Evolutionary conservation across 306 rosid species (phyloP).

Genomic region (Quercus cerris): DNA sequence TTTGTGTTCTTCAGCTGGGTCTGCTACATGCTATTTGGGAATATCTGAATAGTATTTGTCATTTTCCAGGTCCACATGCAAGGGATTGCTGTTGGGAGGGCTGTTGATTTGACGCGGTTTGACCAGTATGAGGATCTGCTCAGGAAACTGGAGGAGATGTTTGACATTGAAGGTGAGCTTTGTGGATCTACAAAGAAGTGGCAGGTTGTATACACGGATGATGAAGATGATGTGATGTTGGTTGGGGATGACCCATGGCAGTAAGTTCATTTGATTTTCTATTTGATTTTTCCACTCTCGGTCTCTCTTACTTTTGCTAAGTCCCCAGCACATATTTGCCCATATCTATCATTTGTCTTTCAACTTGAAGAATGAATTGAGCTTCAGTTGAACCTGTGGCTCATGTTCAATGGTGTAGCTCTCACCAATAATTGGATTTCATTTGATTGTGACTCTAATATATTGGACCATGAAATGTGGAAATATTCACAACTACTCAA

Average conservation of each 20-base stretch:
- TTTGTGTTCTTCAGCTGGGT: neutral
- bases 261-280: slow-evolving; percentile 51
- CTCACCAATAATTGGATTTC: neutral
- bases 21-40: neutral
- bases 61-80: slow-evolving; percentile 88
- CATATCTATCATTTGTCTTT: neutral
- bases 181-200: slow-evolving; percentile 70
- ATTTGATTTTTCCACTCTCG: neutral
- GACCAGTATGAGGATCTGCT: slow-evolving; percentile 76
- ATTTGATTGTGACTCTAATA: neutral
- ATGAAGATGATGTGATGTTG: slow-evolving; percentile 99
- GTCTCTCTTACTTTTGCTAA: neutral
- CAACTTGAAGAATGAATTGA: neutral
- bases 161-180: slow-evolving; percentile 84
- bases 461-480: neutral
- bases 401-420: neutral
- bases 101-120: slow-evolving; percentile 84
- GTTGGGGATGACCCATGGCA: slow-evolving; percentile 98
- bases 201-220: slow-evolving; percentile 93
- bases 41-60: neutral
- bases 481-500: neutral
- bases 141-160: slow-evolving; percentile 84
- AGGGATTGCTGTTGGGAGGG: slow-evolving; percentile 99
- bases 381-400: neutral
- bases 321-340: neutral